Conservation (phyloP, 2,329 filamentous ascomycete genomes). For the Blastomyces silverae region DNA sequence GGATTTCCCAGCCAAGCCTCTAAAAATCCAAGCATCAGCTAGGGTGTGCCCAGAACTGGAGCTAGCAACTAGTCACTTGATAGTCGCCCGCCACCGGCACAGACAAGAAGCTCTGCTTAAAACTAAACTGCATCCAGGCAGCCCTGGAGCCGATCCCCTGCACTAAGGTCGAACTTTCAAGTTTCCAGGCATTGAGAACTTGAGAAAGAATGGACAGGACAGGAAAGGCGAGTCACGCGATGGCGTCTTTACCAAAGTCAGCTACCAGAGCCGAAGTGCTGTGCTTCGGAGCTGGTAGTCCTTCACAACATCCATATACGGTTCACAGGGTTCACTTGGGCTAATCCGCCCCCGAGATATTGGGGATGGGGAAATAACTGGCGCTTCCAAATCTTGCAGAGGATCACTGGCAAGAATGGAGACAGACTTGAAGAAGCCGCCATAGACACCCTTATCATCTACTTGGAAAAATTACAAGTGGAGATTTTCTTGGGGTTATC, state of each 20-base stretch:
- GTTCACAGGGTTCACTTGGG: neutral
- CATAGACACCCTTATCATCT: neutral
- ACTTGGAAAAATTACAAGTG: neutral
- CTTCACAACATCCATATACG: neutral
- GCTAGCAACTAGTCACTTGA: neutral
- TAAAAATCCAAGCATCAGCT: constrained; percentile 1
- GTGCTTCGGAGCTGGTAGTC: neutral
- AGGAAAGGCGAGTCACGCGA: neutral
- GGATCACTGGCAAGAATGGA: neutral
- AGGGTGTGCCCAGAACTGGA: neutral
- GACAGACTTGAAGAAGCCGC: neutral
- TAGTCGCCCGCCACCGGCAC: neutral
- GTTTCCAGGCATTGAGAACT: no score
- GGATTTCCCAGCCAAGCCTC: neutral
- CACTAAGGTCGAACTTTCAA: neutral
- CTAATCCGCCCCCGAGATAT: neutral
- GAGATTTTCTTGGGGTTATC: neutral
- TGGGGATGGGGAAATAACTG: neutral
- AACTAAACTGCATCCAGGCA: neutral
- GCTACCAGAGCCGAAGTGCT: neutral
- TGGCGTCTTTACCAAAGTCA: neutral
- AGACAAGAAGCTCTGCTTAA: neutral
- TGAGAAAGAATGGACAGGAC: no score
- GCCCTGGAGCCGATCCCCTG: neutral
- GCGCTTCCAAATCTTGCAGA: neutral